Conservation (phyloP, 257 asterid species). For the Penstemon davidsonii region DNA sequence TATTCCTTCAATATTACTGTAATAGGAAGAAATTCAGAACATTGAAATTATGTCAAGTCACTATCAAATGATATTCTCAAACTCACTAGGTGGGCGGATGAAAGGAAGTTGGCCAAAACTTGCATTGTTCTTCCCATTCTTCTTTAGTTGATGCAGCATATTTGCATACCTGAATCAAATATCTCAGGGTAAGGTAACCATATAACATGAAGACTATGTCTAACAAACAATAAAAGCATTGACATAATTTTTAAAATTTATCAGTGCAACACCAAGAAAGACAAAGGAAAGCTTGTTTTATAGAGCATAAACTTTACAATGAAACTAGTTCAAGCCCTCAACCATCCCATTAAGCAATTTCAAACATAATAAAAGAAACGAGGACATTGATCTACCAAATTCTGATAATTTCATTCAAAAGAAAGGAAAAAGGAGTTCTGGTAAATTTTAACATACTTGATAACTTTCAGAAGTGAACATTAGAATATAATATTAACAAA, state of each 20-base stretch:
- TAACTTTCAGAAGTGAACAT: not conserved
- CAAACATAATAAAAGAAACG: not conserved
- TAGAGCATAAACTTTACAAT: not conserved
- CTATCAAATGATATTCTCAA: not conserved
- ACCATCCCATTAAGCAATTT: not conserved
- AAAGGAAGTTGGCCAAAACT: slow-evolving; percentile 94
- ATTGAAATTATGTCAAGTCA: slow-evolving; percentile 1
- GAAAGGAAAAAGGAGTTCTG: not conserved
- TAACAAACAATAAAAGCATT: not conserved
- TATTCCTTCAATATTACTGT: slow-evolving; percentile 84
- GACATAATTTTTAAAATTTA: not conserved
- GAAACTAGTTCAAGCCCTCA: not conserved
- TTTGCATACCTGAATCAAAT: slow-evolving; percentile 61
- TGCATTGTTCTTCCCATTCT: slow-evolving; percentile 98
- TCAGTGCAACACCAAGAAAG: not conserved
- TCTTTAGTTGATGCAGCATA: slow-evolving; percentile 86
- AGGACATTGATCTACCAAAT: not conserved
- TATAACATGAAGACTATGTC: slow-evolving; percentile 8
- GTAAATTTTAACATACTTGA: not conserved
- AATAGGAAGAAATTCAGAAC: slow-evolving; percentile 30
- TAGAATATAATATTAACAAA: not conserved
- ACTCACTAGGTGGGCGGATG: slow-evolving; percentile 93
- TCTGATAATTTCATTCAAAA: not conserved
- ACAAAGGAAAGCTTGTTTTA: not conserved
- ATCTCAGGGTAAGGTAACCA: slow-evolving; percentile 1